These are phyloP conservation scores for Graphiopsis chlorocephala DNA, from an alignment of 2,329 filamentous ascomycete genomes.

Conservation along the genomic window DNA sequence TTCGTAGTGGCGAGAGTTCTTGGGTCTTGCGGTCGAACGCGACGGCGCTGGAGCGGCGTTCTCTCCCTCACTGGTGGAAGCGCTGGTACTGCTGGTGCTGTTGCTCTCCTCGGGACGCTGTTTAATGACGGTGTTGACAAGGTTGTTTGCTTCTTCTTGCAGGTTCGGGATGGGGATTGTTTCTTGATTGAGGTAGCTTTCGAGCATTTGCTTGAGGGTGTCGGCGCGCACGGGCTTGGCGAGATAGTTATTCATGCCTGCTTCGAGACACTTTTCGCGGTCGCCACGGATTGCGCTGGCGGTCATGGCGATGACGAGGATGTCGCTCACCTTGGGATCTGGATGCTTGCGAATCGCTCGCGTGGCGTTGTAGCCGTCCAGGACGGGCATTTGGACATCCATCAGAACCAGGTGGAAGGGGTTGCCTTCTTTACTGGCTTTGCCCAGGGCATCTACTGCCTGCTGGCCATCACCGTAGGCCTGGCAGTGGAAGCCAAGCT, in stretches of 20 bases:
- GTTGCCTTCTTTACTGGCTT: conserved; percentile 65
- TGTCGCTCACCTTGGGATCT: conserved; percentile 71
- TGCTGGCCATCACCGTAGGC: conserved; percentile 88
- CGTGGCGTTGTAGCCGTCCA: conserved; percentile 91
- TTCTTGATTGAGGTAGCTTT: conserved; percentile 59
- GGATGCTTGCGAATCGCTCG: conserved; percentile 74
- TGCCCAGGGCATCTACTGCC: conserved; percentile 79
- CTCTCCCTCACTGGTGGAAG: not conserved
- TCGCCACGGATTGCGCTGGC: conserved; percentile 93
- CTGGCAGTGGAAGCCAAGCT: conserved; percentile 81
- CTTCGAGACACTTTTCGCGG: conserved; percentile 89
- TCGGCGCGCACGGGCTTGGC: conserved; percentile 92
- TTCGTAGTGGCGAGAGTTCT: conserved; percentile 17
- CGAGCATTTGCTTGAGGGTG: conserved; percentile 79
- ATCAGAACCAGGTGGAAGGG: conserved; percentile 91
- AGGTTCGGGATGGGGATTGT: conserved; percentile 45
- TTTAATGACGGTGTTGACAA: conserved; percentile 33
- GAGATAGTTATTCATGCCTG: conserved; percentile 96
- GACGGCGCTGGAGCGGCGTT: not conserved
- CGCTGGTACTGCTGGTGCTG: not conserved
- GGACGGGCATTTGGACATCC: conserved; percentile 94
- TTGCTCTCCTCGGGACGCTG: not conserved
- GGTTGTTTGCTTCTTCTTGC: conserved; percentile 44
- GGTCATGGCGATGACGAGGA: conserved; percentile 97
- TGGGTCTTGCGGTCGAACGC: conserved; percentile 19